Conservation (phyloP, 225 moss, liverwort and hornwort species). For the Pseudoscleropodium purum region DNA sequence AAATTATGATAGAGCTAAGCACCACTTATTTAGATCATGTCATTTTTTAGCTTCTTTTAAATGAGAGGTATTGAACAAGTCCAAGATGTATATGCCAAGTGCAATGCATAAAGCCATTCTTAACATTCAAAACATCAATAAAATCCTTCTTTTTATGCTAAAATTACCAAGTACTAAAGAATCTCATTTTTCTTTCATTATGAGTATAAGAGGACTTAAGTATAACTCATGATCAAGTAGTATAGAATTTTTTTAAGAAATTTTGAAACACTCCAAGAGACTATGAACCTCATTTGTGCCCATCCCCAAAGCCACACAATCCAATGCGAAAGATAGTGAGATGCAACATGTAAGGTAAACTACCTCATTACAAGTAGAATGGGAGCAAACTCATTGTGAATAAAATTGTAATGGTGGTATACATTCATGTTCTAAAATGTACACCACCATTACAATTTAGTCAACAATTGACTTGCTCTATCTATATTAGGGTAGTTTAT, state of each 20-base stretch:
- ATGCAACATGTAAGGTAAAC: too few relatives aligned
- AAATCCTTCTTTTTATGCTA: background rate
- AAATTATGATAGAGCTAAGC: background rate
- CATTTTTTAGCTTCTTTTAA: background rate
- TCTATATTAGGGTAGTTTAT: too few relatives aligned
- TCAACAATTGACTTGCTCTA: too few relatives aligned
- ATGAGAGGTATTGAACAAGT: background rate
- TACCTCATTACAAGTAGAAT: too few relatives aligned
- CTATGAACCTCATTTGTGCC: rapidly evolving
- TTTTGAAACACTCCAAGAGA: too few relatives aligned
- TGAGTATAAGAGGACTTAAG: background rate
- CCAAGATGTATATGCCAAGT: background rate
- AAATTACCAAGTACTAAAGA: background rate
- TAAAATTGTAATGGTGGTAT: too few relatives aligned
- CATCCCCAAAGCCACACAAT: background rate
- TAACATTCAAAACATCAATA: background rate
- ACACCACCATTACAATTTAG: too few relatives aligned
- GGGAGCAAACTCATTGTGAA: too few relatives aligned
- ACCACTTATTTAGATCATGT: background rate
- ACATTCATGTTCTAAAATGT: too few relatives aligned
- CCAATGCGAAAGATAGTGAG: background rate
- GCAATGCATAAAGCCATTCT: background rate
- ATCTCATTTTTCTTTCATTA: background rate
- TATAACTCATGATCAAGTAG: background rate
- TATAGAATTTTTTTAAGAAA: too few relatives aligned